Conservation (phyloP, 176 grass and related monocot genomes). For the Alloteropsis semialata region DNA sequence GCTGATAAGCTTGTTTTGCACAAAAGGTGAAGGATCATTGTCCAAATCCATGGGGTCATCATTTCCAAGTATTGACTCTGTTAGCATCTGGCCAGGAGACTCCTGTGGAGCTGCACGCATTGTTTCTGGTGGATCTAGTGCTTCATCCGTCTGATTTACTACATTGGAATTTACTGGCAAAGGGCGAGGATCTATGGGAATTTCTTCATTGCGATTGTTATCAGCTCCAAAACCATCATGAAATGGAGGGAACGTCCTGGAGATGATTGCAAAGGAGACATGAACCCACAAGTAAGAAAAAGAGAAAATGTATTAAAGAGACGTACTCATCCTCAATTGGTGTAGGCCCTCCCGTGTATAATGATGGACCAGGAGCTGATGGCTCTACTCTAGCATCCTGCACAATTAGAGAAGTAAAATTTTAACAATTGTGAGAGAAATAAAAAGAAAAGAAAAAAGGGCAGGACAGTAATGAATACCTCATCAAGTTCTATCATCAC, state of each 20-base stretch:
- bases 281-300: neutral
- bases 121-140: slow-evolving; percentile 44
- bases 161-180: neutral
- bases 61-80: slow-evolving; percentile 23
- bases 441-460: neutral
- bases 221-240: slow-evolving; percentile 27
- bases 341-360: slow-evolving; percentile 13
- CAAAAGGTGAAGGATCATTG: slow-evolving; percentile 27
- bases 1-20: slow-evolving; percentile 31
- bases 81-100: slow-evolving; percentile 7
- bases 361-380: slow-evolving; percentile 32
- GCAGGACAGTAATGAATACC: slow-evolving; percentile 42
- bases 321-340: slow-evolving; percentile 59
- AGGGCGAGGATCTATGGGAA: slow-evolving; percentile 5
- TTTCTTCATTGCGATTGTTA: slow-evolving; percentile 22
- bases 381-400: slow-evolving; percentile 47
- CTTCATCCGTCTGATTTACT: slow-evolving; percentile 13
- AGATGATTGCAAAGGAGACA: slow-evolving; percentile 28
- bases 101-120: slow-evolving; percentile 43
- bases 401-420: slow-evolving; percentile 3
- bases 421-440: neutral
- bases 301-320: neutral
- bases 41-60: slow-evolving; percentile 27
- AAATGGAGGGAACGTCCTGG: slow-evolving; percentile 65
- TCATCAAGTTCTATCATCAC: slow-evolving; percentile 61